Conservation (phyloP, 2,329 filamentous ascomycete species). For the Pyricularia sp. region DNA sequence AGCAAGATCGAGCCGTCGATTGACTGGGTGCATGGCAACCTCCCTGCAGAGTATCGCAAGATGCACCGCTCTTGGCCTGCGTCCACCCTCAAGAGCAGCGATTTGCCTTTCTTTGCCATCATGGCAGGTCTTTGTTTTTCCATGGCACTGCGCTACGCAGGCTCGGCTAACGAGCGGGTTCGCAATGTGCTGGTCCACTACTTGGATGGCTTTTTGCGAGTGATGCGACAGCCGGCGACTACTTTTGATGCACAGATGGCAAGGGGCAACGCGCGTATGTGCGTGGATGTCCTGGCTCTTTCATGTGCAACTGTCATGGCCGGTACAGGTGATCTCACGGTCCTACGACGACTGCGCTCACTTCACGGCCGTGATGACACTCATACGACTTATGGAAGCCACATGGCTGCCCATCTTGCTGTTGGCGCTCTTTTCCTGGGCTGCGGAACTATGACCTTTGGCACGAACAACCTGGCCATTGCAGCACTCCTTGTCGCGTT, state of each 20-base stretch:
- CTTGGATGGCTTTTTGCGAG: slow-evolving; percentile 76
- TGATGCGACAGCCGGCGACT: slow-evolving; percentile 49
- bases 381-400: slow-evolving; percentile 85
- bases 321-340: slow-evolving; percentile 78
- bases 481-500: slow-evolving; percentile 83
- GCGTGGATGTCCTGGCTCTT: slow-evolving; percentile 78
- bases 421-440: slow-evolving; percentile 86
- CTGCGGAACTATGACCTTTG: slow-evolving; percentile 86
- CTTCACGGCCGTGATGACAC: slow-evolving; percentile 80
- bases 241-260: slow-evolving; percentile 80
- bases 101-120: slow-evolving; percentile 90
- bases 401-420: slow-evolving; percentile 86
- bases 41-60: slow-evolving; percentile 61
- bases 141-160: slow-evolving; percentile 64
- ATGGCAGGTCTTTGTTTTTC: slow-evolving; percentile 80
- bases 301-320: slow-evolving; percentile 88
- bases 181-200: slow-evolving; percentile 78
- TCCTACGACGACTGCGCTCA: slow-evolving; percentile 76
- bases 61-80: slow-evolving; percentile 12
- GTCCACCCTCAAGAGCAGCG: slow-evolving; percentile 58
- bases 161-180: slow-evolving; percentile 59
- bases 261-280: slow-evolving; percentile 76
- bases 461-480: slow-evolving; percentile 78
- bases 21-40: slow-evolving; percentile 64
- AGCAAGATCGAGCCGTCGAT: slow-evolving; percentile 64